Percentiles rank a stretch among this genome's conserved stretches.
Conservation (phyloP, 129 eudicot genomes). For the Flaveria trinervia region DNA sequence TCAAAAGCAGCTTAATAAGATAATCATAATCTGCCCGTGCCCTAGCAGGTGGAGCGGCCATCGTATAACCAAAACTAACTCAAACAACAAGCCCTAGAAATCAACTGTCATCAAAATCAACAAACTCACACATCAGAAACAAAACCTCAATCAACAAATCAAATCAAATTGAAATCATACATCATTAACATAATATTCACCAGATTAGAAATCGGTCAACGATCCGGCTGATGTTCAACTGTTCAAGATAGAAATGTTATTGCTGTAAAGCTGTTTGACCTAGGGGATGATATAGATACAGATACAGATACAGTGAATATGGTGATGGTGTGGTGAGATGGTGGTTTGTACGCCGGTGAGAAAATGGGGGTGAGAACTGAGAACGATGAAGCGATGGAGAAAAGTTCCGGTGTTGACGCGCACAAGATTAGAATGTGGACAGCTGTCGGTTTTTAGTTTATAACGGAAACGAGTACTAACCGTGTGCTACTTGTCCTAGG, state of each 20-base stretch:
- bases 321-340: slow-evolving; percentile 38
- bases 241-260: neutral
- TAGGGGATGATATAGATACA: neutral
- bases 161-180: neutral
- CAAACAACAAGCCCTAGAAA: slow-evolving; percentile 28
- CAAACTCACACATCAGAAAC: slow-evolving; percentile 12
- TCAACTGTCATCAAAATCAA: slow-evolving; percentile 14
- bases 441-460: slow-evolving; percentile 15
- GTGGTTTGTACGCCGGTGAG: slow-evolving; percentile 21
- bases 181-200: slow-evolving; percentile 16
- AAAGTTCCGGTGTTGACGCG: slow-evolving; percentile 32
- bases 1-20: slow-evolving; percentile 80
- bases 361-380: slow-evolving; percentile 21
- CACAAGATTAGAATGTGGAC: slow-evolving; percentile 26
- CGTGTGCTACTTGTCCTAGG: no score
- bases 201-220: slow-evolving; percentile 30
- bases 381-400: slow-evolving; percentile 19
- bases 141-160: slow-evolving; percentile 20
- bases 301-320: neutral
- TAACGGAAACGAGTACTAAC: no score
- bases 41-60: slow-evolving; percentile 90
- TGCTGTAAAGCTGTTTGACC: slow-evolving; percentile 8
- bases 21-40: slow-evolving; percentile 80
- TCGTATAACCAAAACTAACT: slow-evolving; percentile 35
- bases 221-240: slow-evolving; percentile 20